These are phyloP conservation scores for Oxyria digyna DNA, from an alignment of 148 eudicot genomes.

Conservation along the genomic window DNA sequence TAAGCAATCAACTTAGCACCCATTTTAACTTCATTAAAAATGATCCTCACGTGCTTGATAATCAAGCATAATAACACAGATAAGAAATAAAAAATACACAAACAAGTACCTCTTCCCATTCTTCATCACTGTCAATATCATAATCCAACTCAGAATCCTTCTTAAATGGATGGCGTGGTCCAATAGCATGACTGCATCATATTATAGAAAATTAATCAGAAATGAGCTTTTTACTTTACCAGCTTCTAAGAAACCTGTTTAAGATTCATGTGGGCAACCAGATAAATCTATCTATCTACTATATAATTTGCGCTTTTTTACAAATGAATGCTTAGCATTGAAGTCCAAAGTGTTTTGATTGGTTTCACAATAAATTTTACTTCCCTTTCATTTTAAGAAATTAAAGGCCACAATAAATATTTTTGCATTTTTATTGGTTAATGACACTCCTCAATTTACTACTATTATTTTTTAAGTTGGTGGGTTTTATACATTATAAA, in stretches of 20 bases:
- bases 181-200: slow-evolving; percentile 46
- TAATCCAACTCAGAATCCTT: slow-evolving; percentile 87
- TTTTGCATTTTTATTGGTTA: no score
- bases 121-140: slow-evolving; percentile 95
- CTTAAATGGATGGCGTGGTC: slow-evolving; percentile 58
- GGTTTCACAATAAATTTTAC: no score
- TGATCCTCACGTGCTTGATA: not conserved
- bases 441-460: no score
- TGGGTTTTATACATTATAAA: no score
- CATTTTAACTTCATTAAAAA: not conserved
- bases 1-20: not conserved
- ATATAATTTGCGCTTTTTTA: no score
- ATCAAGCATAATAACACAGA: not conserved
- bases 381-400: no score
- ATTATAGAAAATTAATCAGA: not conserved
- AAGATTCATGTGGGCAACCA: no score
- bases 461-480: no score
- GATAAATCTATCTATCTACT: no score
- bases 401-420: no score
- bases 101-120: slow-evolving; percentile 90
- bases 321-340: no score
- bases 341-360: no score
- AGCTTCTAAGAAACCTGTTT: not conserved
- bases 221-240: not conserved
- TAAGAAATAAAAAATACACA: not conserved